These are phyloP conservation scores for Glomus cerebriforme DNA, from an alignment of 192 early-diverging fungal genomes.

Conservation along the genomic window DNA sequence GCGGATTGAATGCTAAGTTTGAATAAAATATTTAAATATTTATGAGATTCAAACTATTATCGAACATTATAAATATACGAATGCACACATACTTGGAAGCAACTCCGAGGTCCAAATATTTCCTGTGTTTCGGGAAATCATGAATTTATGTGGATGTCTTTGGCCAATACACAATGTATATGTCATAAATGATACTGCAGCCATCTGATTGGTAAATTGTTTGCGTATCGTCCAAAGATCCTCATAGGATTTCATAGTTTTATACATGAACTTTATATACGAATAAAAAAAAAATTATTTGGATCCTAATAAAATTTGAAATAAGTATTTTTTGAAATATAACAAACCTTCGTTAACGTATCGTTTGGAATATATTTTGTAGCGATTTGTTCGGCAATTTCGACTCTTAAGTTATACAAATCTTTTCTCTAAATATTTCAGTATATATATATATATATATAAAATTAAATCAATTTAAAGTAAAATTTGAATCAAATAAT, in stretches of 20 bases:
- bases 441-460: no score
- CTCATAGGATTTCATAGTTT: slow-evolving; percentile 71
- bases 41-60: background rate
- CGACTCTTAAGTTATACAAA: slow-evolving; percentile 75
- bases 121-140: slow-evolving; percentile 82
- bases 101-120: slow-evolving; percentile 88
- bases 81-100: slow-evolving; percentile 61
- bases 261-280: slow-evolving; percentile 81
- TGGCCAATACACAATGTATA: slow-evolving; percentile 88
- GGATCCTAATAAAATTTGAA: background rate
- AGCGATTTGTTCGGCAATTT: slow-evolving; percentile 86
- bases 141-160: slow-evolving; percentile 85
- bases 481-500: background rate
- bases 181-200: slow-evolving; percentile 87
- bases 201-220: slow-evolving; percentile 91
- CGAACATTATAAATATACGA: background rate
- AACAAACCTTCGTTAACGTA: slow-evolving; percentile 74
- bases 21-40: background rate
- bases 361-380: slow-evolving; percentile 82
- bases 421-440: background rate
- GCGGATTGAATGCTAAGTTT: background rate
- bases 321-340: background rate
- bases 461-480: no score
- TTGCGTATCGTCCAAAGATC: slow-evolving; percentile 96
- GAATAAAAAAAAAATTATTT: background rate